phyloP scores from a whole-genome alignment of 768 basidiomycete genomes.

The Porpolomopsis calyptriformis region DNA sequence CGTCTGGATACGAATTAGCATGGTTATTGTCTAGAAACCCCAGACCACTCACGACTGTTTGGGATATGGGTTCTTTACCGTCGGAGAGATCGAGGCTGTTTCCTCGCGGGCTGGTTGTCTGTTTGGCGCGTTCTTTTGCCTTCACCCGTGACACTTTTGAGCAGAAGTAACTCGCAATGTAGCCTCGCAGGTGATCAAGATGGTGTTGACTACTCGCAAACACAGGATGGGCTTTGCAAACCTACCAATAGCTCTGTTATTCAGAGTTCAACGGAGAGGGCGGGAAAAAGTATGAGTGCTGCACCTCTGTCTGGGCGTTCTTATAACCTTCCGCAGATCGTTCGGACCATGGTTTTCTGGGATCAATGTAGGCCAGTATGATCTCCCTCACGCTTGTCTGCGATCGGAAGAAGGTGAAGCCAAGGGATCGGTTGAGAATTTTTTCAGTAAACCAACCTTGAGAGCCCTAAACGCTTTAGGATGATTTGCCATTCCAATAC shows the following conservation, averaged over 20 bases:
- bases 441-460: background rate
- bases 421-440: background rate
- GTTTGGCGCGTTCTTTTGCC: too few relatives aligned
- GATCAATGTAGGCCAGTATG: background rate
- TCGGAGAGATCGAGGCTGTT: too few relatives aligned
- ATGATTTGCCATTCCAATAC: background rate
- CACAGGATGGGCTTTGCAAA: background rate
- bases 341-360: background rate
- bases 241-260: background rate
- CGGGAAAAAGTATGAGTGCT: background rate
- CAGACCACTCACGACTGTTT: too few relatives aligned
- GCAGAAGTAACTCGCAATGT: background rate
- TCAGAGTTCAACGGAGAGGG: background rate
- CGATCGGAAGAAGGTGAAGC: background rate
- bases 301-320: background rate
- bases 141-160: too few relatives aligned
- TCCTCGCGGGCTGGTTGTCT: too few relatives aligned
- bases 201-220: background rate
- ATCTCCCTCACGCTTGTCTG: background rate
- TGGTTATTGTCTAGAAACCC: too few relatives aligned
- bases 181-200: background rate
- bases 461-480: background rate
- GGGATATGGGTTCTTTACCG: too few relatives aligned
- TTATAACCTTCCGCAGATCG: background rate
- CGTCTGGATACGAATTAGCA: too few relatives aligned